Conservation (phyloP, 2,329 filamentous ascomycete genomes). For the Bimuria novae-zelandiae region DNA sequence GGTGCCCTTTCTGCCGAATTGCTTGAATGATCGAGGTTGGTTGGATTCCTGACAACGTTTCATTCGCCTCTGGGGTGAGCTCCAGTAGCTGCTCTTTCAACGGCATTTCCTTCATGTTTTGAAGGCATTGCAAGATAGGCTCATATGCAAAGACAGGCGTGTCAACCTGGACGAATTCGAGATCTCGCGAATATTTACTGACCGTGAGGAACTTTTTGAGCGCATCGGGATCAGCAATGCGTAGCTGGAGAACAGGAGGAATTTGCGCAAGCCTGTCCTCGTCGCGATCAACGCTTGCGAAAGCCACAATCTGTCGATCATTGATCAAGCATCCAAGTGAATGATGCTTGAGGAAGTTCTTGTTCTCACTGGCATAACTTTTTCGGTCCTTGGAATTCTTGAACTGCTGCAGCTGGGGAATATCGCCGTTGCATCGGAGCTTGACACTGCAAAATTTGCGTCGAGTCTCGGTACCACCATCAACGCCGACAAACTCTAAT, state of each 20-base stretch:
- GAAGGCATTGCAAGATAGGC: conserved; percentile 65
- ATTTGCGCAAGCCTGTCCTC: conserved; percentile 47
- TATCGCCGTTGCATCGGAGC: conserved; percentile 49
- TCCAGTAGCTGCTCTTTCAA: conserved; percentile 59
- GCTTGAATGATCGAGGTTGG: conserved; percentile 28
- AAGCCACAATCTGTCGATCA: conserved; percentile 59
- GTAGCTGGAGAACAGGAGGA: conserved; percentile 57
- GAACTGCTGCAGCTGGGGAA: conserved; percentile 50
- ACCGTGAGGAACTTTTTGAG: conserved; percentile 53
- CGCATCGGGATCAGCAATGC: conserved; percentile 54
- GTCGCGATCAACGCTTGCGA: conserved; percentile 63
- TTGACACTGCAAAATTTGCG: conserved; percentile 45
- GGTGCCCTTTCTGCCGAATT: conserved; percentile 22
- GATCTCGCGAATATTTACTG: conserved; percentile 27
- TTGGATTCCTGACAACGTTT: conserved; percentile 29
- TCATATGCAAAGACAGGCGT: conserved; percentile 72
- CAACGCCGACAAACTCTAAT: conserved; percentile 48
- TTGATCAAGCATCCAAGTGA: conserved; percentile 66
- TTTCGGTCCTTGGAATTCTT: conserved; percentile 44
- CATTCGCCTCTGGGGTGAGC: conserved; percentile 15
- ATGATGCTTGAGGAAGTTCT: conserved; percentile 61
- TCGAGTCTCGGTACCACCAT: conserved; percentile 39
- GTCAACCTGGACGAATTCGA: conserved; percentile 64
- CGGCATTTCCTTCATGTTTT: conserved; percentile 60
- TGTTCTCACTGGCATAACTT: conserved; percentile 54